Conservation (phyloP, 176 grass and related monocot genomes). For the Rhipidocladum racemiflorum region DNA sequence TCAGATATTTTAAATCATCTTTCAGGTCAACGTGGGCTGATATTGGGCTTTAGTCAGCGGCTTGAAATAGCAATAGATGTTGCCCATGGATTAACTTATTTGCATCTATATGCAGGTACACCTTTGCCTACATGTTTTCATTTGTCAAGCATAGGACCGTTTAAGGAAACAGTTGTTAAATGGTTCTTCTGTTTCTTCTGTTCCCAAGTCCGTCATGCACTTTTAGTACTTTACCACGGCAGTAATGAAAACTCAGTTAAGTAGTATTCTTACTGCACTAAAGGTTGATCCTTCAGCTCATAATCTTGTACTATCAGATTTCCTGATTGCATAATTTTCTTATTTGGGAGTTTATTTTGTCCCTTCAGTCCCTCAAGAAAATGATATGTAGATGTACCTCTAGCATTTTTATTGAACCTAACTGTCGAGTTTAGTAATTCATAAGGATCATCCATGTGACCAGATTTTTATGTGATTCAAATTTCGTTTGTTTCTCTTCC, state of each 20-base stretch:
- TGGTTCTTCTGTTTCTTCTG: background rate
- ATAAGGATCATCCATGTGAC: background rate
- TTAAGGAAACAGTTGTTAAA: background rate
- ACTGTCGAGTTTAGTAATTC: background rate
- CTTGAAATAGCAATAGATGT: constrained; percentile 93
- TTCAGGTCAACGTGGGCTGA: constrained; percentile 60
- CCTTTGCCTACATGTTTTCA: constrained; percentile 26
- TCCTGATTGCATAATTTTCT: background rate
- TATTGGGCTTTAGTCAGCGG: constrained; percentile 79
- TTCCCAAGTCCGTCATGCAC: background rate
- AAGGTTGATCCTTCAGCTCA: background rate
- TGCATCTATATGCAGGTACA: constrained; percentile 92
- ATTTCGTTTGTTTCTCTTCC: background rate
- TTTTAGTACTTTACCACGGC: background rate
- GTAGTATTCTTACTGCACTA: background rate
- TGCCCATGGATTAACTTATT: constrained; percentile 94
- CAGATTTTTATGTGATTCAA: background rate
- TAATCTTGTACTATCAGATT: background rate
- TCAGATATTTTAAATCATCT: constrained; percentile 38
- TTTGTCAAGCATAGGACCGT: constrained; percentile 3
- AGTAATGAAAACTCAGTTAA: constrained; percentile 4
- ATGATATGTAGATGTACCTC: background rate
- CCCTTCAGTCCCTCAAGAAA: background rate
- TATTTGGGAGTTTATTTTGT: background rate
- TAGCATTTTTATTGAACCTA: background rate